Conservation (phyloP, 306 rosid genomes). For the Prunus campanulata region DNA sequence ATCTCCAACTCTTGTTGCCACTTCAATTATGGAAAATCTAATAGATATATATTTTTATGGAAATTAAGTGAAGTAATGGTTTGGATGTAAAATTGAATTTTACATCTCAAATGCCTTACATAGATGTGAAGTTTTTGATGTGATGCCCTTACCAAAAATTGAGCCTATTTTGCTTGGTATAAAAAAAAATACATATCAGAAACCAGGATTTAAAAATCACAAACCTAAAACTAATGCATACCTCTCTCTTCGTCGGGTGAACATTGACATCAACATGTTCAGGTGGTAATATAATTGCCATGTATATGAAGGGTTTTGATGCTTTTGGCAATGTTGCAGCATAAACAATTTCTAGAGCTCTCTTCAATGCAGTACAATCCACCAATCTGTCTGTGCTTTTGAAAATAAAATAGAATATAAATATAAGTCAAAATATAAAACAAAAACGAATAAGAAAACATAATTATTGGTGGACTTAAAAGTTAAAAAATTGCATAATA, state of each 20-base stretch:
- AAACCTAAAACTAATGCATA: constrained; percentile 18
- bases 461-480: background rate
- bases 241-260: constrained; percentile 98
- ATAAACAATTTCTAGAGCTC: constrained; percentile 93
- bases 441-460: background rate
- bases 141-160: no score
- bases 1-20: no score
- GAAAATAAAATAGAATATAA: background rate
- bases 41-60: no score
- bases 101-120: background rate
- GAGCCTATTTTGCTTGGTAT: no score
- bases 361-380: constrained; percentile 87
- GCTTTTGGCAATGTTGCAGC: constrained; percentile 95
- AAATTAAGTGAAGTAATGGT: background rate
- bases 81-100: background rate
- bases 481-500: background rate
- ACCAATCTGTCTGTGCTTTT: constrained; percentile 77
- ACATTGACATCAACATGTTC: constrained; percentile 90
- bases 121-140: no score
- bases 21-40: no score
- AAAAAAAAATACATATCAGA: background rate
- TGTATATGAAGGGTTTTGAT: constrained; percentile 83
- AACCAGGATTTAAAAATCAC: background rate
- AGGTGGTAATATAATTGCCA: constrained; percentile 74
- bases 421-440: background rate